Evolutionary conservation across 2,329 filamentous ascomycete genomes (phyloP), one percentile per base, ranked within the genome.

Genomic region (Penicillium sp.): DNA sequence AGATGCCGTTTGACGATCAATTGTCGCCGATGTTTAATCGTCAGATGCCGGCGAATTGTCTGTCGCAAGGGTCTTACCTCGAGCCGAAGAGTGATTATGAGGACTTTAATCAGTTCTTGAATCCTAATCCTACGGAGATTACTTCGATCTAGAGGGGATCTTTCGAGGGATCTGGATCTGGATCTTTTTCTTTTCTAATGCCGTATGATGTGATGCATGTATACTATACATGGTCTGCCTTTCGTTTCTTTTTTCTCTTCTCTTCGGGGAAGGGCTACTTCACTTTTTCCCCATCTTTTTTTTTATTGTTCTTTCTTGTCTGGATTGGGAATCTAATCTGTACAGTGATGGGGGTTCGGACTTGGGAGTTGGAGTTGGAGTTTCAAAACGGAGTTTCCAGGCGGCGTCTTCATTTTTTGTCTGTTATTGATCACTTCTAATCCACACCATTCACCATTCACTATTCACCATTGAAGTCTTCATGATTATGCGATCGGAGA

Each of bases 41-140:
- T 6, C 67, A 66, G 39, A 61, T 72, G 32, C 62, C 70, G 18
- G 18, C 18, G 58, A 70, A 66, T 5, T 74, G 72, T 55, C 59
- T 74, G 40, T 54, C 67, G 8, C 61, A 67, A 29, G 59, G 57
- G 11, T 61, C 65, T 36, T 66, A 64, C 53, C 56, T 71, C 44
- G 68, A 72, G 38, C 61, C 66, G 22, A 69, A 67, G 47, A 65
- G 49, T 40, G 71, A 72, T 47, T 73, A 71, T 48, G 72, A 75
- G 18, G 72, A 75, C 47, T 72, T 75, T 52, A 73, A 70, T 45
- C 71, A 73, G 53, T 74, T 72, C 50, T 58, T 75, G 24, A 74
- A 75, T 61, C 66, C 71, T 1, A 74, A 71, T 53, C 65, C 70
- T 13, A 65, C 67, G 36, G 72, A 74, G 58, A 73, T 75, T 29